Evolutionary conservation across 2,329 filamentous ascomycete species (phyloP).

Genomic region (Aureobasidium mangrovei): DNA sequence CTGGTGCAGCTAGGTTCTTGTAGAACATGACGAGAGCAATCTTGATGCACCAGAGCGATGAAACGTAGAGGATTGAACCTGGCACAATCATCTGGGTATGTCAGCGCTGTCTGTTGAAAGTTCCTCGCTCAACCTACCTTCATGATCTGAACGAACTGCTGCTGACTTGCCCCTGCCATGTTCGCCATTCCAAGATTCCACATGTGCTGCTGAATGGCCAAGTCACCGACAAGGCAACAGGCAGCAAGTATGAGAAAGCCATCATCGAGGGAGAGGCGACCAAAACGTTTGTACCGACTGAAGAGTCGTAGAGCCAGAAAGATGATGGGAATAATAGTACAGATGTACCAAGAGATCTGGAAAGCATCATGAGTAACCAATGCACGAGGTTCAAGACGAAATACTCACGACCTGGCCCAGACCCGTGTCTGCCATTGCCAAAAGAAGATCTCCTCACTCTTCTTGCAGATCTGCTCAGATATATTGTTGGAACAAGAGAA

Average conservation of each 20-base stretch:
- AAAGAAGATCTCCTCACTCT: no score
- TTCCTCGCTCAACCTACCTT: not conserved
- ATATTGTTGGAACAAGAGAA: no score
- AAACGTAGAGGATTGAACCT: slow-evolving; percentile 8
- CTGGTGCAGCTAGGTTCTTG: slow-evolving; percentile 4
- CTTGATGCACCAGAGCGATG: not conserved
- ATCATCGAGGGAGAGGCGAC: slow-evolving; percentile 6
- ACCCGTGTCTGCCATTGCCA: no score
- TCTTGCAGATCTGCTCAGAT: no score
- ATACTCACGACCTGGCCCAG: no score
- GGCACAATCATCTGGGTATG: slow-evolving; percentile 6
- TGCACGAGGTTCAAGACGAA: no score
- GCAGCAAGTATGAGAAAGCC: slow-evolving; percentile 11
- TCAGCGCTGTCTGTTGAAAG: not conserved
- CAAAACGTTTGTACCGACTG: slow-evolving; percentile 6
- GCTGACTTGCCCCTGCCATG: not conserved
- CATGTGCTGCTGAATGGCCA: slow-evolving; percentile 12
- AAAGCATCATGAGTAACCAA: no score
- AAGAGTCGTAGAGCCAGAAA: slow-evolving; percentile 7
- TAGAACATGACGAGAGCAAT: slow-evolving; percentile 8
- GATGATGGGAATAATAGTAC: slow-evolving; percentile 10
- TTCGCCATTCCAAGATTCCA: slow-evolving; percentile 9
- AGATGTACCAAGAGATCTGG: slow-evolving; percentile 14
- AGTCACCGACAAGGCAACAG: not conserved
- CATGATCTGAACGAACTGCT: slow-evolving; percentile 7